Evolutionary conservation across 345 rosid genomes (phyloP).

Genomic region (Trapa incisa): DNA sequence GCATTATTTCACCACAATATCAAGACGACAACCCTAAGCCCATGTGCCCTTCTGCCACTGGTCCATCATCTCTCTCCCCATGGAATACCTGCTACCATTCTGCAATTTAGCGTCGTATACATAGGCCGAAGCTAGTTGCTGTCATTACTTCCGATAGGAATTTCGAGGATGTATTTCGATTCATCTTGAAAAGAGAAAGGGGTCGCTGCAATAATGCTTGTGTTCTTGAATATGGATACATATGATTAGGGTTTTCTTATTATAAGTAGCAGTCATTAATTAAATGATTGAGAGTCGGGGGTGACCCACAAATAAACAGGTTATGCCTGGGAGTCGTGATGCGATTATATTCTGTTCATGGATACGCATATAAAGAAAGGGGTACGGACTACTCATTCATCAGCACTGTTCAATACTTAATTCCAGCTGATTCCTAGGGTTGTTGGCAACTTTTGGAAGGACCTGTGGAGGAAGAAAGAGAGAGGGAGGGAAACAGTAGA

Average conservation of each 20-base stretch:
- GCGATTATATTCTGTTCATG: slow-evolving; percentile 40
- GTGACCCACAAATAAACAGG: slow-evolving; percentile 22
- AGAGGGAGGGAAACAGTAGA: slow-evolving; percentile 3
- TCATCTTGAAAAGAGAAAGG: too few species aligned
- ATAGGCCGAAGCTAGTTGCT: neutral
- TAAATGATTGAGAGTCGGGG: neutral
- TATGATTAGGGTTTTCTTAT: slow-evolving; percentile 14
- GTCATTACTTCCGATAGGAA: too few species aligned
- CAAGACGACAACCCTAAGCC: slow-evolving; percentile 31
- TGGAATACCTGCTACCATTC: neutral
- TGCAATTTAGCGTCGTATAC: neutral
- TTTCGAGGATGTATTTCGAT: too few species aligned
- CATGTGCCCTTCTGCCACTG: slow-evolving; percentile 41
- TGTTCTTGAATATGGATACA: too few species aligned
- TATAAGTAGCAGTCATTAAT: neutral
- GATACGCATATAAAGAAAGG: neutral
- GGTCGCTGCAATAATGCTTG: too few species aligned
- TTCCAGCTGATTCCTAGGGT: slow-evolving; percentile 47
- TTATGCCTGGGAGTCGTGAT: slow-evolving; percentile 21
- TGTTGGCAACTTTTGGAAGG: slow-evolving; percentile 55
- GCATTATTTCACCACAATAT: neutral
- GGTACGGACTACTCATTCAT: neutral
- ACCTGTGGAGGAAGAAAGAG: slow-evolving; percentile 11
- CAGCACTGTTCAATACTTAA: slow-evolving; percentile 25
- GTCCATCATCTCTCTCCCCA: neutral